Evolutionary conservation across 2,329 filamentous ascomycete genomes (phyloP), one percentile per base, ranked within the genome.

Genomic region (Trichoderma arundinaceum): DNA sequence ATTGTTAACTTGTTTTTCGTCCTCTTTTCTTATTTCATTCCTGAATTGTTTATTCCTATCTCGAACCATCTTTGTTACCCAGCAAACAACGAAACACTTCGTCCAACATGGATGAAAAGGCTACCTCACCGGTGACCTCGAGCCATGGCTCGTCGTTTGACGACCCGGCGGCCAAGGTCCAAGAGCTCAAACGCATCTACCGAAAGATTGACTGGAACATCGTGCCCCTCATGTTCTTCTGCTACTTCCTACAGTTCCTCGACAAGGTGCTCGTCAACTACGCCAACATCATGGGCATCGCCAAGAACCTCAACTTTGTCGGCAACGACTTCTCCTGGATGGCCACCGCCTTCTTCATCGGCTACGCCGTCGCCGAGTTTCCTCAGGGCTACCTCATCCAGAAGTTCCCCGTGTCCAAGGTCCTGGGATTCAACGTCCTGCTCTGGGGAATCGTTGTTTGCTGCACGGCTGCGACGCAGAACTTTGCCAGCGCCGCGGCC

Each of bases 401-500:
- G 66, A 72, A 72, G 49, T 75, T 75, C 44, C 72, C 70, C 28
- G 72, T 78, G 68, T 73, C 70, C 43, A 76, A 73, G 67, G 74
- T 78, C 7, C 73, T 78, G 15, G 72, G 74, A 2, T 68, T 70
- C 33, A 77, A 77, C 43, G 74, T 78, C 1, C 38, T 76, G 1
- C 66, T 72, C 5, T 78, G 76, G 77, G 78, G 77, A 6, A 53
- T 74, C 7, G 74, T 80, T 22, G 73, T 83, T 38, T 80, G 81
- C 74, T 77, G 77, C 64, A 81, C 78, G 12, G 81, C 81, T 0
- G 77, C 76, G 2, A 78, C 74, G 41, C 72, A 74, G 6, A 77
- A 75, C 66, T 84, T 81, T 64, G 74, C 76, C 0, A 77, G 79
- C 0, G 73, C 82, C 39, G 77, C 78, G 2, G 76, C 77, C 4